Evolutionary conservation across 495 filamentous ascomycete species (phyloP).

Genomic region (Neurospora sp.): DNA sequence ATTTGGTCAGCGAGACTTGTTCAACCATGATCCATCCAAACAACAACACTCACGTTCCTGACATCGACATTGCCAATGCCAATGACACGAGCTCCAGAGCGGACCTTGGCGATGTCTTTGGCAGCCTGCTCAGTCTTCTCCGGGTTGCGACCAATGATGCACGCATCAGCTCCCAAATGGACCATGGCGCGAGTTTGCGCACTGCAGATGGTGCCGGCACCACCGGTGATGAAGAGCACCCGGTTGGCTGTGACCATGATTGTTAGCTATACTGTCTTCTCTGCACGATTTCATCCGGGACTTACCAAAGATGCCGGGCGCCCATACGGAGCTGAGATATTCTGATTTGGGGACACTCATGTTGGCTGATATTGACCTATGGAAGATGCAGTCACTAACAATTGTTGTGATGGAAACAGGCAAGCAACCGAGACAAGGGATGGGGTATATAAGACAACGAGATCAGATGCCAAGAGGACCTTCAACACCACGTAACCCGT

Average conservation of each 20-base stretch:
- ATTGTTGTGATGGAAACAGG: background rate
- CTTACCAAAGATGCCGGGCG: slow-evolving; percentile 72
- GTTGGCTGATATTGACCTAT: slow-evolving; percentile 1
- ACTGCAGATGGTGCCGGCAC: slow-evolving; percentile 86
- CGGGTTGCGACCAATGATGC: slow-evolving; percentile 85
- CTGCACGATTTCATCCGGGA: background rate
- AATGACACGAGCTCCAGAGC: slow-evolving; percentile 69
- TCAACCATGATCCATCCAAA: slow-evolving; percentile 4
- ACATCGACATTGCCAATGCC: slow-evolving; percentile 83
- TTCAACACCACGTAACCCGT: background rate
- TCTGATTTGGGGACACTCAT: slow-evolving; percentile 63
- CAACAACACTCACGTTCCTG: slow-evolving; percentile 34
- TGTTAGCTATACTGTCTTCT: background rate
- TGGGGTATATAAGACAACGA: background rate
- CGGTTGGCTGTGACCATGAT: slow-evolving; percentile 52
- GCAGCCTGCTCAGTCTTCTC: slow-evolving; percentile 78
- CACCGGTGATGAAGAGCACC: slow-evolving; percentile 92
- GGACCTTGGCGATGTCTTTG: slow-evolving; percentile 66
- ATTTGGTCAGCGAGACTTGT: slow-evolving; percentile 1
- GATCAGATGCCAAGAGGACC: background rate
- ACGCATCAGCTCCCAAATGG: slow-evolving; percentile 83
- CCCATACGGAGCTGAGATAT: slow-evolving; percentile 75
- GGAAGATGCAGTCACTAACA: background rate
- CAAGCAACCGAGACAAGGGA: background rate
- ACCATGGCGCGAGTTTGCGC: slow-evolving; percentile 87